Conservation (phyloP, 2,329 filamentous ascomycete species). For the Myriosclerotinia duriaeana region DNA sequence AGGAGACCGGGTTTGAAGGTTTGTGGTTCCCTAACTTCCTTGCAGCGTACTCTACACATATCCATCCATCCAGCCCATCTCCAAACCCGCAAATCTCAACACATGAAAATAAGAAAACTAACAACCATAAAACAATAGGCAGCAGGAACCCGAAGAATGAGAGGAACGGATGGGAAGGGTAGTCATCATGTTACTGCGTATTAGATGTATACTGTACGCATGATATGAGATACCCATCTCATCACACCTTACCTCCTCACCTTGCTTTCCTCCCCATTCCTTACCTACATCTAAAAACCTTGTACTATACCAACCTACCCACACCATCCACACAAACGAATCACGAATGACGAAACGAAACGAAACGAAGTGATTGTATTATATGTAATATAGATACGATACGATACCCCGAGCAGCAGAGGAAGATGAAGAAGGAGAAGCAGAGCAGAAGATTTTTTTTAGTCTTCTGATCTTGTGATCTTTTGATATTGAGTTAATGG, state of each 20-base stretch:
- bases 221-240: too few species aligned
- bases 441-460: too few species aligned
- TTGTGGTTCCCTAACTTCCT: slow-evolving; percentile 23
- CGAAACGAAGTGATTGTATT: not conserved
- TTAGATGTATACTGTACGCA: slow-evolving; percentile 20
- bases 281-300: not conserved
- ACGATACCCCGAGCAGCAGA: not conserved
- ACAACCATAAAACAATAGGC: slow-evolving; percentile 49
- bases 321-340: not conserved
- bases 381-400: not conserved
- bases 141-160: slow-evolving; percentile 71
- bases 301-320: not conserved
- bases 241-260: too few species aligned
- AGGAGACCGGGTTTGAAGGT: slow-evolving; percentile 70
- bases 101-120: not conserved
- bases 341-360: not conserved
- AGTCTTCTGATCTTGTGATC: too few species aligned
- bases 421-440: not conserved
- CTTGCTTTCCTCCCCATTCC: slow-evolving; percentile 6
- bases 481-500: too few species aligned
- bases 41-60: too few species aligned
- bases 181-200: slow-evolving; percentile 40
- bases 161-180: slow-evolving; percentile 69
- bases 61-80: too few species aligned
- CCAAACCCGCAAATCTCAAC: too few species aligned